Evolutionary conservation across 2,329 filamentous ascomycete genomes (phyloP).

Genomic region (Calonectria montana): DNA sequence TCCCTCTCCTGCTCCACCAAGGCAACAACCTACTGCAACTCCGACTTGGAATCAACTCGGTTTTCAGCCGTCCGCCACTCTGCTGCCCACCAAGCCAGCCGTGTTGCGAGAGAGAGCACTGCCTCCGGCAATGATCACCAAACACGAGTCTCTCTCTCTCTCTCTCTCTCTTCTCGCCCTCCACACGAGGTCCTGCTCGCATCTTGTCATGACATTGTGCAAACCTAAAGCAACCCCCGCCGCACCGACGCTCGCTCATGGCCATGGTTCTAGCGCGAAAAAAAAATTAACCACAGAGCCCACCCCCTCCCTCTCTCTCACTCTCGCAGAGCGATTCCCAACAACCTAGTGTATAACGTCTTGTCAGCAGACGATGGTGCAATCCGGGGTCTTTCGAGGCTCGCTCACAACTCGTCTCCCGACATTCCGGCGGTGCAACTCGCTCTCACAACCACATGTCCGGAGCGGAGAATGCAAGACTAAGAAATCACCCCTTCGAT

Average conservation of each 20-base stretch:
- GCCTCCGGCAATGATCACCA: conserved; percentile 15
- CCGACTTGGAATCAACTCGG: conserved; percentile 34
- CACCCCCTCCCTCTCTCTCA: conserved; percentile 8
- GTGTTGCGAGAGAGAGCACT: not conserved
- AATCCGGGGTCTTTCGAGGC: conserved; percentile 41
- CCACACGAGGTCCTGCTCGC: not conserved
- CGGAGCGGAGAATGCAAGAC: conserved; percentile 15
- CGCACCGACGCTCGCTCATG: not conserved
- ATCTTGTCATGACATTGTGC: not conserved
- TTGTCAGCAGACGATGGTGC: conserved; percentile 45
- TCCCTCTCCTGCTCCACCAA: conserved; percentile 40
- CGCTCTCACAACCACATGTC: not conserved
- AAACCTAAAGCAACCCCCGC: not conserved
- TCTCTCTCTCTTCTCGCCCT: not conserved
- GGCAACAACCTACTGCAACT: conserved; percentile 40
- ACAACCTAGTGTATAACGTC: conserved; percentile 41
- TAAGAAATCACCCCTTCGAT: conserved; percentile 37
- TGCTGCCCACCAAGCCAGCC: conserved; percentile 24
- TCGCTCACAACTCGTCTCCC: conserved; percentile 25
- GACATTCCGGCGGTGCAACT: conserved; percentile 25
- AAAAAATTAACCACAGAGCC: conserved; percentile 21
- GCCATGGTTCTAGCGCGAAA: conserved; percentile 13
- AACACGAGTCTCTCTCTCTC: not conserved
- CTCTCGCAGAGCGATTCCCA: not conserved
- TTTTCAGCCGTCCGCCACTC: conserved; percentile 38